Conservation (phyloP, 2,329 filamentous ascomycete genomes). For the Triangularia setosa region DNA sequence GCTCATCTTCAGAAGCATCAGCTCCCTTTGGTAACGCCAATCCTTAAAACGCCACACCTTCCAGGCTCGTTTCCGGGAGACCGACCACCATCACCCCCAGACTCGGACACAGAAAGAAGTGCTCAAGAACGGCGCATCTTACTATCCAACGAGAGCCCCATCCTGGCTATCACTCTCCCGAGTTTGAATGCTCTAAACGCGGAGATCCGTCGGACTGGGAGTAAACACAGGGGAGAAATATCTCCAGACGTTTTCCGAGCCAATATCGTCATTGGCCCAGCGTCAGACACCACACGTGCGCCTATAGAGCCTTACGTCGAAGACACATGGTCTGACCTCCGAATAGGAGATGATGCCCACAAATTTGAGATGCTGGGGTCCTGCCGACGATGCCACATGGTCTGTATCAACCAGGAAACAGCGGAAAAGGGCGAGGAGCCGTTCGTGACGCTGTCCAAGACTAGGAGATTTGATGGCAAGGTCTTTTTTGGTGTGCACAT, state of each 20-base stretch:
- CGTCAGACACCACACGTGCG: background rate
- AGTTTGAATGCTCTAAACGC: slow-evolving; percentile 77
- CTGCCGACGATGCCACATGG: slow-evolving; percentile 91
- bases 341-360: slow-evolving; percentile 54
- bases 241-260: slow-evolving; percentile 77
- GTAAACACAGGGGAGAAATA: slow-evolving; percentile 55
- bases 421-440: slow-evolving; percentile 77
- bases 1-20: slow-evolving; percentile 62
- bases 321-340: slow-evolving; percentile 69
- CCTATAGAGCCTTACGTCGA: slow-evolving; percentile 59
- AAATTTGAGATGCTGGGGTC: slow-evolving; percentile 71
- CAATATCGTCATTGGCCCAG: slow-evolving; percentile 72
- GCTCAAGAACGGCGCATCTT: slow-evolving; percentile 56
- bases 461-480: slow-evolving; percentile 75
- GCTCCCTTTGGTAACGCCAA: slow-evolving; percentile 19
- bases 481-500: slow-evolving; percentile 87
- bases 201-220: slow-evolving; percentile 53
- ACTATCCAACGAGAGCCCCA: slow-evolving; percentile 90
- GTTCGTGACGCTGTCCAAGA: slow-evolving; percentile 83
- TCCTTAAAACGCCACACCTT: slow-evolving; percentile 26
- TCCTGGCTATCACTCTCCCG: slow-evolving; percentile 75
- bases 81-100: slow-evolving; percentile 49
- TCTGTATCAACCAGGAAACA: slow-evolving; percentile 85
- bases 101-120: slow-evolving; percentile 50
- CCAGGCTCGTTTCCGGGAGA: slow-evolving; percentile 51